These are phyloP conservation scores for Phytophthora pluvialis DNA, from an alignment of 352 stramenopile genomes.

Conservation along the genomic window DNA sequence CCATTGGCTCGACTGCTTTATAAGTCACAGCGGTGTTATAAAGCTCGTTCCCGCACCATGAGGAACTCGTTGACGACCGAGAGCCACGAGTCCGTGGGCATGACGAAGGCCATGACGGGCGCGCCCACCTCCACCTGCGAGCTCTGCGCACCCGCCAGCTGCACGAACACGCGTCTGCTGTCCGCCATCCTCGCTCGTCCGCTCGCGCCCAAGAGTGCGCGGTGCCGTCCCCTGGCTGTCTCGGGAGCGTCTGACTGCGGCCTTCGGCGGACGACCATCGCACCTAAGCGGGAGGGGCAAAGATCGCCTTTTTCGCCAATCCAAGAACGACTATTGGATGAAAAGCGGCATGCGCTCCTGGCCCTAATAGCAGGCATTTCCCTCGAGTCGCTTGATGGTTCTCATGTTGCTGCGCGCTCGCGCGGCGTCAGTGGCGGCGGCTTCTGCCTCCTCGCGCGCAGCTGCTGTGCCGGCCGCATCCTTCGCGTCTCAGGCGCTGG, in stretches of 20 bases:
- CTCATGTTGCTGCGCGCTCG: conserved; percentile 24
- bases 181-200: conserved; percentile 48
- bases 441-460: too few relatives aligned
- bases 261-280: conserved; percentile 20
- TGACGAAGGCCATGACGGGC: conserved; percentile 70
- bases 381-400: conserved; percentile 5
- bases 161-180: conserved; percentile 75
- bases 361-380: conserved; percentile 10
- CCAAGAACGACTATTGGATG: not conserved
- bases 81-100: conserved; percentile 65
- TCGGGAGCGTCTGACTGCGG: not conserved
- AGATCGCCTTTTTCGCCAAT: conserved; percentile 26
- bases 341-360: not conserved
- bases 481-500: conserved; percentile 6
- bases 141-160: conserved; percentile 48
- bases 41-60: conserved; percentile 52
- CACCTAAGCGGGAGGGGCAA: conserved; percentile 23
- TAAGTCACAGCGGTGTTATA: conserved; percentile 8
- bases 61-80: conserved; percentile 81
- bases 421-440: conserved; percentile 4
- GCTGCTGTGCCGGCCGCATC: not conserved
- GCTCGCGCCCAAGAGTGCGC: conserved; percentile 11
- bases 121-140: conserved; percentile 26
- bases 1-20: conserved; percentile 8
- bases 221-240: conserved; percentile 14